Conservation (phyloP, 306 rosid species). For the Clitoria ternatea region DNA sequence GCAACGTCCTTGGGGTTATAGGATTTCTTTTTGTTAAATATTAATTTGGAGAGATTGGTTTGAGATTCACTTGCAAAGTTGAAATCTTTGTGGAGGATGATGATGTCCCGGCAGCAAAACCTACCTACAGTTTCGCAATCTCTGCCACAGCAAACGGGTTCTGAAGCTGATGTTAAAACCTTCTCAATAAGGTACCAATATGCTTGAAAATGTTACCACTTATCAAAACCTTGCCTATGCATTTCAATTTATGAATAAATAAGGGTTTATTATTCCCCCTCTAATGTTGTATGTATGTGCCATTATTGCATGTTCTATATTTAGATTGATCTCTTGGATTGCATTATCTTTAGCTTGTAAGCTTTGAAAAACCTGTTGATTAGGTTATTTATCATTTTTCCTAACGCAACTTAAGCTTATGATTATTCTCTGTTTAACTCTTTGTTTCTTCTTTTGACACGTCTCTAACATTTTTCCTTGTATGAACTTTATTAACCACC, state of each 20-base stretch:
- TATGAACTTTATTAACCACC: neutral
- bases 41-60: neutral
- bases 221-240: neutral
- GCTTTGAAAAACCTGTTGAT: neutral
- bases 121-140: constrained; percentile 32
- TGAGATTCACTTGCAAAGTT: constrained; percentile 8
- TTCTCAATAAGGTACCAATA: constrained; percentile 51
- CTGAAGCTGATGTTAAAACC: constrained; percentile 32
- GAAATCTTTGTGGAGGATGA: constrained; percentile 20
- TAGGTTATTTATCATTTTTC: neutral
- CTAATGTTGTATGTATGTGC: neutral
- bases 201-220: neutral
- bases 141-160: constrained; percentile 27
- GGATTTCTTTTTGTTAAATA: neutral
- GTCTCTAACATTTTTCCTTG: neutral
- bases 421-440: constrained; percentile 16
- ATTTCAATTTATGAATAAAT: neutral
- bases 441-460: neutral
- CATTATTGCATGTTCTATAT: constrained; percentile 36
- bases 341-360: neutral
- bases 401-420: neutral
- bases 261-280: neutral
- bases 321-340: constrained; percentile 1
- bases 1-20: neutral
- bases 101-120: constrained; percentile 37